A percentile compares a stretch with the other conserved stretches of the same genome.
These are phyloP conservation scores for Lentinus brumalis DNA, from an alignment of 768 basidiomycete species.

Conservation along the genomic window DNA sequence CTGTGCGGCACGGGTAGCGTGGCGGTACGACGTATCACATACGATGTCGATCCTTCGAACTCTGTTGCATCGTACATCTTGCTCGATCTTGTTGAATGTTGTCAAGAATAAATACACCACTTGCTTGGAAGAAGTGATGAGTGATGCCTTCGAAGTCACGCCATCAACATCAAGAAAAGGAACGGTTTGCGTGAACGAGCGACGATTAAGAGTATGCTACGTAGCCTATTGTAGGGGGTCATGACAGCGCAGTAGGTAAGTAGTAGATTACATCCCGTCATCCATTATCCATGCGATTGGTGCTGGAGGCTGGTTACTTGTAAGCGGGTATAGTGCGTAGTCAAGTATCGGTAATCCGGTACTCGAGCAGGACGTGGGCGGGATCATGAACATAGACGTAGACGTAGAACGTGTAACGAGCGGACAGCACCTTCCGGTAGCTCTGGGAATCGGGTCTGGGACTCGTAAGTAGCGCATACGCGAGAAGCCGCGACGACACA, in stretches of 20 bases:
- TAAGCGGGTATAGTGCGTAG: conserved; percentile 18
- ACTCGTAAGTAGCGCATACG: too few relatives aligned
- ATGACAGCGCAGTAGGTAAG: background rate
- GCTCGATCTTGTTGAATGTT: too few relatives aligned
- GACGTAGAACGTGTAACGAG: background rate
- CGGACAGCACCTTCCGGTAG: conserved; percentile 12
- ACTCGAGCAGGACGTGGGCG: conserved; percentile 15
- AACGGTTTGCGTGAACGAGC: background rate
- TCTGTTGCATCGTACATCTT: too few relatives aligned
- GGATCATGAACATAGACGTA: conserved; percentile 12
- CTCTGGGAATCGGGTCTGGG: too few relatives aligned
- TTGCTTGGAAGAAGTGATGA: too few relatives aligned
- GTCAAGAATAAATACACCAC: too few relatives aligned
- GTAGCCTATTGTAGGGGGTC: background rate
- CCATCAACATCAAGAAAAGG: background rate
- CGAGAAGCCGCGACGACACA: too few relatives aligned
- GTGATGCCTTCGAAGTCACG: too few relatives aligned
- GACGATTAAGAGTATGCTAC: background rate
- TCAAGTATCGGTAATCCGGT: background rate
- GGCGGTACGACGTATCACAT: too few relatives aligned
- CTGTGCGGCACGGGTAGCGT: too few relatives aligned
- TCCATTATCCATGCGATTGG: background rate
- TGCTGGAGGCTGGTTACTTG: too few relatives aligned
- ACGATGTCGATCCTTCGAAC: too few relatives aligned
- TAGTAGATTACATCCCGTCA: conserved; percentile 20